These are phyloP conservation scores for Tubosaeta brunneosetosa DNA, from an alignment of 768 basidiomycete species.

Conservation along the genomic window DNA sequence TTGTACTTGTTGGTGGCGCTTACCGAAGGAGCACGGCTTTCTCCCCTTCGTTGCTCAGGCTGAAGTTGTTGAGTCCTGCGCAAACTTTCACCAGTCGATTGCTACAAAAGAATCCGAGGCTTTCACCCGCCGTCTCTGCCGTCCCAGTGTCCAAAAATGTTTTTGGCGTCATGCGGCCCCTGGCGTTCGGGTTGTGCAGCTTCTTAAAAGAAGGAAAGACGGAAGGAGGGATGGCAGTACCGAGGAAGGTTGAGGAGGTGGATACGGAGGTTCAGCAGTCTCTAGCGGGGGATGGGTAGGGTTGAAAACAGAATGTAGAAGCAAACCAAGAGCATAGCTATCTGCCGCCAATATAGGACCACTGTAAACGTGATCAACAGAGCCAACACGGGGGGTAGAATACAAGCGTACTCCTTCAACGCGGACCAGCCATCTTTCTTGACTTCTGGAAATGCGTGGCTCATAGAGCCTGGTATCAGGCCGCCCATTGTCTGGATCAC, in stretches of 20 bases:
- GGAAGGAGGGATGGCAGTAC: slow-evolving; percentile 68
- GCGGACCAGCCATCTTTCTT: slow-evolving; percentile 80
- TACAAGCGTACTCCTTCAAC: slow-evolving; percentile 65
- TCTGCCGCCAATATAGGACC: slow-evolving; percentile 64
- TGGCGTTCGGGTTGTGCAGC: slow-evolving; percentile 85
- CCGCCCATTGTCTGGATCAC: slow-evolving; percentile 59
- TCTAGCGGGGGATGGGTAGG: slow-evolving; percentile 68
- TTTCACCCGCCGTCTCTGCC: slow-evolving; percentile 52
- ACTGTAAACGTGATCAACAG: slow-evolving; percentile 22
- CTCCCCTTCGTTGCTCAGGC: slow-evolving; percentile 72
- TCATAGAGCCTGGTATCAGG: slow-evolving; percentile 54
- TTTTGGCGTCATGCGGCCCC: slow-evolving; percentile 69
- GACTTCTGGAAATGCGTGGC: slow-evolving; percentile 78
- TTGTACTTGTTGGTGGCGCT: slow-evolving; percentile 1
- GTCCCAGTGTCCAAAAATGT: slow-evolving; percentile 78
- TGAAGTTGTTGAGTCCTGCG: slow-evolving; percentile 79
- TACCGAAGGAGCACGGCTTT: slow-evolving; percentile 69
- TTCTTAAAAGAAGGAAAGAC: slow-evolving; percentile 82
- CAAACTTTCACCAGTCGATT: slow-evolving; percentile 87
- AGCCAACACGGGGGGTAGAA: neutral
- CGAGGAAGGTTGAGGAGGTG: slow-evolving; percentile 70
- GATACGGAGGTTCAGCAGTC: slow-evolving; percentile 66
- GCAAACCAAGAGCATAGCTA: slow-evolving; percentile 82
- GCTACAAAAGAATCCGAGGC: slow-evolving; percentile 71
- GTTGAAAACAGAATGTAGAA: slow-evolving; percentile 74